These are phyloP conservation scores for Trebouxia sp. DNA, from an alignment of 139 green algal genomes.

Conservation along the genomic window DNA sequence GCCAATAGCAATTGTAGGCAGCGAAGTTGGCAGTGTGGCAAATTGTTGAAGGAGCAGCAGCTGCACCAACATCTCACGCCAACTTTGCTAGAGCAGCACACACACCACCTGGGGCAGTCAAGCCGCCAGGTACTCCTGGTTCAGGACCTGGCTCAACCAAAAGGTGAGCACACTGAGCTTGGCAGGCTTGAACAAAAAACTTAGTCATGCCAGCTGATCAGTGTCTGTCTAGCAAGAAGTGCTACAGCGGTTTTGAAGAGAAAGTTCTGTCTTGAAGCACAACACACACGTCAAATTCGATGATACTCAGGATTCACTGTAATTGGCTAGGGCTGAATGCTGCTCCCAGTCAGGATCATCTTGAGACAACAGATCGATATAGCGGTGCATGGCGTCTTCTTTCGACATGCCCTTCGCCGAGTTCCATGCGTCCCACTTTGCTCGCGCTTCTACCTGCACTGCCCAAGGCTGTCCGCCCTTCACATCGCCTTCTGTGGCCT, in stretches of 20 bases:
- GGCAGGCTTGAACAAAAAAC: not conserved
- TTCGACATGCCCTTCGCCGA: conserved; percentile 71
- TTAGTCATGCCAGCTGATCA: not conserved
- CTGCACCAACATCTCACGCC: not conserved
- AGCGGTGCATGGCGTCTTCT: conserved; percentile 75
- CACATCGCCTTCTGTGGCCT: conserved; percentile 70
- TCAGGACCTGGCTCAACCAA: not conserved
- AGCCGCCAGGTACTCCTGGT: not conserved
- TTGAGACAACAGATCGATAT: conserved; percentile 62
- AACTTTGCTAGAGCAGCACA: not conserved
- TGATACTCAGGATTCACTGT: conserved; percentile 19
- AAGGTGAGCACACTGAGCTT: not conserved
- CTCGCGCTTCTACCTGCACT: conserved; percentile 66
- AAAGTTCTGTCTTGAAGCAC: not conserved
- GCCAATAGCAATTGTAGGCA: no score
- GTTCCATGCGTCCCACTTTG: conserved; percentile 76
- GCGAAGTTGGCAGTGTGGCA: conserved; percentile 14
- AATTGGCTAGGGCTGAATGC: conserved; percentile 53
- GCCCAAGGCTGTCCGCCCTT: conserved; percentile 57
- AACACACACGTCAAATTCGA: not conserved
- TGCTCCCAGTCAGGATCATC: conserved; percentile 64
- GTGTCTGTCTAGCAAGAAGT: not conserved
- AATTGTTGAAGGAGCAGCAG: not conserved
- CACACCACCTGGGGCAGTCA: not conserved
- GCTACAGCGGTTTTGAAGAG: not conserved